Evolutionary conservation across 2,329 filamentous ascomycete genomes (phyloP).

Genomic region (Grosmannia clavigera): DNA sequence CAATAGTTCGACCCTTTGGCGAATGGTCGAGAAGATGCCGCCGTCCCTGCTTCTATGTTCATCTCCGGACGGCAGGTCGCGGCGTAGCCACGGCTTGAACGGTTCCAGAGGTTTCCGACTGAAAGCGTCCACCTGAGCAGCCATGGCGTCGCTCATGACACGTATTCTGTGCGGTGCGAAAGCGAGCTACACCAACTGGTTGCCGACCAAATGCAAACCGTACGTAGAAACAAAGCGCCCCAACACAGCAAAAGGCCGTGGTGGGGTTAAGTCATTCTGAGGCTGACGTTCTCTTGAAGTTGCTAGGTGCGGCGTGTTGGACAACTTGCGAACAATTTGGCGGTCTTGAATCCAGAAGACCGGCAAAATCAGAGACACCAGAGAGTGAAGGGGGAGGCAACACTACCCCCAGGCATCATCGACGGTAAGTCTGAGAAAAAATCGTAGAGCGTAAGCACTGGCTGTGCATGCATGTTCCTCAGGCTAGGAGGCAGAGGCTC

Average conservation of each 20-base stretch:
- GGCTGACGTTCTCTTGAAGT: neutral
- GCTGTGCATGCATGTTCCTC: neutral
- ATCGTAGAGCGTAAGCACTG: neutral
- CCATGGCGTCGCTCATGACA: slow-evolving; percentile 13
- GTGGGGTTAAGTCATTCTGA: neutral
- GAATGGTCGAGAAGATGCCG: neutral
- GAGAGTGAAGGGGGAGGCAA: neutral
- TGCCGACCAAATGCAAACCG: neutral
- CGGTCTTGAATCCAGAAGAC: neutral
- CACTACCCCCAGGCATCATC: neutral
- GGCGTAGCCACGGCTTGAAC: slow-evolving; percentile 16
- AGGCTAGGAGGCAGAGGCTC: neutral
- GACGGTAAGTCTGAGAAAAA: neutral
- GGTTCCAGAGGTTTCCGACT: slow-evolving; percentile 12
- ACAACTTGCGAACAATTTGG: neutral
- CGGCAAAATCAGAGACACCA: neutral
- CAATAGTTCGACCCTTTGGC: neutral
- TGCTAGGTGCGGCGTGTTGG: neutral
- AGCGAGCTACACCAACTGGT: neutral
- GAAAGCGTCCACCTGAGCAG: slow-evolving; percentile 16
- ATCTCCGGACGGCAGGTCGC: neutral
- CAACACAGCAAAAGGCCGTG: neutral
- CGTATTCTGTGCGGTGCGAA: neutral
- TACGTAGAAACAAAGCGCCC: neutral
- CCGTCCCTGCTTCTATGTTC: neutral